Evolutionary conservation across 2,329 filamentous ascomycete genomes (phyloP).

Genomic region (Aspergillus chevalieri): DNA sequence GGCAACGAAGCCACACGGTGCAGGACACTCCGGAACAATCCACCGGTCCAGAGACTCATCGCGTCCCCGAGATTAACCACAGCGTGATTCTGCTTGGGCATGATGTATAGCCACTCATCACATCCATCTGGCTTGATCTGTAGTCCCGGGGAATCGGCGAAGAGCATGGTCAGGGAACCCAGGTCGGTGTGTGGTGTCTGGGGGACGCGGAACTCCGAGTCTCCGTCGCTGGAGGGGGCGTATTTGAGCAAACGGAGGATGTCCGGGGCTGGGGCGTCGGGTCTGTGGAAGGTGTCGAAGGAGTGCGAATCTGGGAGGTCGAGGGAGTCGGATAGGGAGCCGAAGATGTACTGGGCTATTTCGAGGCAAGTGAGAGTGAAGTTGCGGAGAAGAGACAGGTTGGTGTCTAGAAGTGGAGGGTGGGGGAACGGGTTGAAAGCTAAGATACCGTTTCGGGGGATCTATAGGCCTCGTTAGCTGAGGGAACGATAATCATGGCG

Average conservation of each 20-base stretch:
- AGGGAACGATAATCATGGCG: background rate
- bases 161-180: background rate
- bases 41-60: background rate
- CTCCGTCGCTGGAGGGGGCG: background rate
- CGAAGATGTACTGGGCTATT: background rate
- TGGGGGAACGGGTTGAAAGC: background rate
- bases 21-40: background rate
- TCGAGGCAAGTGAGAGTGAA: background rate
- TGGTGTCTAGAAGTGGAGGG: background rate
- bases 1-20: background rate
- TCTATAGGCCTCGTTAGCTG: background rate
- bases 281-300: background rate
- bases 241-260: background rate
- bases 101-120: background rate
- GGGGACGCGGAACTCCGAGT: background rate
- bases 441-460: background rate
- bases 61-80: background rate
- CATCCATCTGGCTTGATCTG: background rate
- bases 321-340: background rate
- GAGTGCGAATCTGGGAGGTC: too few species aligned
- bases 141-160: background rate
- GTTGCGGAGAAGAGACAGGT: background rate
- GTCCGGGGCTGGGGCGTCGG: background rate
- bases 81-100: background rate
- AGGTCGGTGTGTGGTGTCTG: background rate